Percentiles rank a stretch among this genome's conserved stretches.
Evolutionary conservation across 768 basidiomycete genomes (phyloP).

Genomic region (Coprinellus micaceus): DNA sequence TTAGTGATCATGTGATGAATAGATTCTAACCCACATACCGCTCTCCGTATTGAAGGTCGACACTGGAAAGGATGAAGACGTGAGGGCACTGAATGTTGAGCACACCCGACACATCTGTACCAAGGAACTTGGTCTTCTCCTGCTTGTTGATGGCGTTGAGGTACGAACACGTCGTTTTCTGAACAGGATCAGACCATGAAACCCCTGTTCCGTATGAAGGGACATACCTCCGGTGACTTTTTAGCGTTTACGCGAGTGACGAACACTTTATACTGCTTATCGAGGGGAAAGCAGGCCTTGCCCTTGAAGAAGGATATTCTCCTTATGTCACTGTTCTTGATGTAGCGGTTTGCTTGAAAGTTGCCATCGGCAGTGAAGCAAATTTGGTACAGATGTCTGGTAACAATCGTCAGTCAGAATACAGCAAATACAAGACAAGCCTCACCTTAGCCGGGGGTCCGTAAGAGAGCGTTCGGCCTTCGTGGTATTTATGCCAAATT

Average conservation of each 20-base stretch:
- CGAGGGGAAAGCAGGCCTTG: slow-evolving; percentile 16
- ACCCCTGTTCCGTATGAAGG: neutral
- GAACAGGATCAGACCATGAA: neutral
- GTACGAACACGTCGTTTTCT: slow-evolving; percentile 21
- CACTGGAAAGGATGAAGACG: slow-evolving; percentile 17
- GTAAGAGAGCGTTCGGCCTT: neutral
- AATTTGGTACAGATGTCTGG: slow-evolving; percentile 21
- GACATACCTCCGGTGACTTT: neutral
- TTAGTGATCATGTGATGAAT: slow-evolving; percentile 9
- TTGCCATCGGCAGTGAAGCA: slow-evolving; percentile 24
- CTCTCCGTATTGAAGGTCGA: slow-evolving; percentile 28
- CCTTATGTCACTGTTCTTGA: slow-evolving; percentile 20
- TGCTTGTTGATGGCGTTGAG: slow-evolving; percentile 24
- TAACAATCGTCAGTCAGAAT: neutral
- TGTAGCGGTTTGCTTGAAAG: slow-evolving; percentile 18
- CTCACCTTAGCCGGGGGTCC: neutral
- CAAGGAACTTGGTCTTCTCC: slow-evolving; percentile 23
- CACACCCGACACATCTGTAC: slow-evolving; percentile 22
- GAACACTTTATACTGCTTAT: neutral
- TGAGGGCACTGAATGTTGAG: slow-evolving; percentile 28
- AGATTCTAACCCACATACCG: slow-evolving; percentile 1
- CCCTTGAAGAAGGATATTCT: slow-evolving; percentile 19
- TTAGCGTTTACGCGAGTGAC: neutral
- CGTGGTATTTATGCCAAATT: neutral
- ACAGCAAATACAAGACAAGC: neutral